Base-by-base conservation (phyloP, 2,329 filamentous ascomycete species). In the Beauveria medogensis region DNA sequence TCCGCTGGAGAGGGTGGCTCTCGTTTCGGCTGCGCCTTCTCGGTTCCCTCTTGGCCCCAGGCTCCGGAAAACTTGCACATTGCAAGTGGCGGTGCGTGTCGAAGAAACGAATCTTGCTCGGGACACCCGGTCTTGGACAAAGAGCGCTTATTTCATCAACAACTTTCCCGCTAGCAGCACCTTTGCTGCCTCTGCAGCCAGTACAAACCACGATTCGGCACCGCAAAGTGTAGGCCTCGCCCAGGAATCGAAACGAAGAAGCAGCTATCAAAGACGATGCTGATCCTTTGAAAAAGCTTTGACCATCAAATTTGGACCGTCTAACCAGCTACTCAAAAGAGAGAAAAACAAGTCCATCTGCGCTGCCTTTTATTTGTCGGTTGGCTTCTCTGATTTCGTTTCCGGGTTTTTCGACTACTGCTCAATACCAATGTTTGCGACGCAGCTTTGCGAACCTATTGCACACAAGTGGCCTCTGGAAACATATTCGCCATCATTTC, bases 401-500 rank as follows among this genome's bases (percentile, higher is more conserved):
- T 41, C 20, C 16, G 14, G 14, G 48, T 55, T 30, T 30, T 7
- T 60, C 51, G 58, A 59, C 20, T 43, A 14, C 58, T 16, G 26
- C 10, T 40, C 51, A 37, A 57, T 52, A 58, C 54, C 60, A 53
- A 61, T 61, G 60, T 57, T 61, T 57, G 60, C 60, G 41, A 57
- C 60, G 54, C 54, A 57, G 43, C 26, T 58, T 61, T 61, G 60
- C 60, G 60, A 61, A 40, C 46, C 53, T 57, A 57, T 53, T 53
- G 54, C 54, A 58, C 60, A 57, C 60, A 61, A 61, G 60, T 61
- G 60, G 60, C 60, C 60, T 41, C 48, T 58, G 47, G 60, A 57
- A 5, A 61, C 52, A 22, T 30, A 44, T 47, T 47, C 60, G 47
- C 54, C 53, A 53, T 28, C 60, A 16, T 57, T 53, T 61, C 51